Percentiles rank a stretch among this genome's conserved stretches.
phyloP scores from a whole-genome alignment of 768 basidiomycete species.

The Trametes punicea region DNA sequence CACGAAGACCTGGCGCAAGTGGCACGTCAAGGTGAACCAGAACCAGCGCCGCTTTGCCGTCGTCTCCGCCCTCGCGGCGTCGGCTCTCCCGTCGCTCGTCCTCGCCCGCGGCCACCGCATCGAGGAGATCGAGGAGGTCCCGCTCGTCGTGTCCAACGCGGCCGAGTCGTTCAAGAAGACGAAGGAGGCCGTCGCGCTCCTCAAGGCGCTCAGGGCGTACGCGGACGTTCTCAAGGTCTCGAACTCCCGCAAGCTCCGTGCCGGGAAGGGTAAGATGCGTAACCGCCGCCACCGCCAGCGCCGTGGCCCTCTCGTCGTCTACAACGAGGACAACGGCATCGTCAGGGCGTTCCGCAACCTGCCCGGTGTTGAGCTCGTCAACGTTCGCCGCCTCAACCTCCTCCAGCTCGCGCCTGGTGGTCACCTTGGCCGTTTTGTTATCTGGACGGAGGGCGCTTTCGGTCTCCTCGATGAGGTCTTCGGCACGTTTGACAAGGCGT shows the following conservation, averaged over 20 bases:
- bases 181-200: constrained; percentile 91
- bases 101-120: constrained; percentile 99
- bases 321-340: constrained; percentile 96
- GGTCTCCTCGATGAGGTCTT: constrained; percentile 90
- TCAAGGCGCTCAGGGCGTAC: constrained; percentile 89
- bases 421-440: constrained; percentile 97
- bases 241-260: constrained; percentile 94
- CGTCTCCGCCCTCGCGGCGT: constrained; percentile 96
- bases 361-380: constrained; percentile 96
- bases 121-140: constrained; percentile 95
- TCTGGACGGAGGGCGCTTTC: constrained; percentile 98
- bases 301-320: constrained; percentile 95
- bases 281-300: constrained; percentile 96
- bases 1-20: constrained; percentile 98
- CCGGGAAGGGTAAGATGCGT: constrained; percentile 96
- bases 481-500: constrained; percentile 90
- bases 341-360: constrained; percentile 99
- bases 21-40: constrained; percentile 99
- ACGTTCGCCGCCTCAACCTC: constrained; percentile 91
- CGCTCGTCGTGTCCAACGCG: constrained; percentile 78
- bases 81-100: constrained; percentile 95
- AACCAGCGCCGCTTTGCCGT: constrained; percentile 98
- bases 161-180: constrained; percentile 93
- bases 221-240: constrained; percentile 94
- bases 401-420: constrained; percentile 99